Base-by-base conservation (phyloP, 331 rosid species). In the Prunus yedoensis region DNA sequence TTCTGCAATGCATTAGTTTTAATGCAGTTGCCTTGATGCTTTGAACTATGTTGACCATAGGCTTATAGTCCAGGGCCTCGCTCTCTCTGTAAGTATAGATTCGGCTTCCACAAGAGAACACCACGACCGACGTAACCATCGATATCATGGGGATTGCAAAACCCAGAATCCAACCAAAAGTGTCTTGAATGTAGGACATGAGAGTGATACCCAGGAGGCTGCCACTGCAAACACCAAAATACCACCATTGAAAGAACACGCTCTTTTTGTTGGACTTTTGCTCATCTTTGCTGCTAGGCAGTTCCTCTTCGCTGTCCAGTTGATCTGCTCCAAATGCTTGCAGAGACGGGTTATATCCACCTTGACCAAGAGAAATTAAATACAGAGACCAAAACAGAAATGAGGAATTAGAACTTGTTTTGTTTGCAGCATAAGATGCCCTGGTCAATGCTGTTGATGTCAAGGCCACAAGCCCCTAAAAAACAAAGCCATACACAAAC, bases 271-370 rank as follows among this genome's bases (percentile, higher is more conserved):
- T 89, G 13, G 81, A 27, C 53, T 85, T 82, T 12, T 70, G 68
- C 1, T 86, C 91, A 52, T 86, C 85, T 75, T 88, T 77, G 77
- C 78, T 80, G 62, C 78, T 25, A 8, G 96, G 94, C 74, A 93
- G 72, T 68, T 90, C 96, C 1, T 92, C 96, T 0, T 83, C 89
- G 28, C 49, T 32, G 56, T 87, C 95, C 1, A 94, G 92, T 80
- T 94, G 99, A 45, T 94, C 99, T 3, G 96, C 91, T 38, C 99
- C 97, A 68, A 94, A 94, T 60, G 99, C 99, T 86, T 94, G 97
- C 18, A 94, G 77, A 64, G 97, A 89, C 16, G 99, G 93, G 76
- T 94, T 94, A 38, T 90, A 94, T 14, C 93, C 97, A 25, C 97
- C 97, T 84, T 88, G 97, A 70, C 97, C 99, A 2, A 94, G 78